Evolutionary conservation across 169 alveolate species (phyloP).

Genomic region (Plasmodium inui): DNA sequence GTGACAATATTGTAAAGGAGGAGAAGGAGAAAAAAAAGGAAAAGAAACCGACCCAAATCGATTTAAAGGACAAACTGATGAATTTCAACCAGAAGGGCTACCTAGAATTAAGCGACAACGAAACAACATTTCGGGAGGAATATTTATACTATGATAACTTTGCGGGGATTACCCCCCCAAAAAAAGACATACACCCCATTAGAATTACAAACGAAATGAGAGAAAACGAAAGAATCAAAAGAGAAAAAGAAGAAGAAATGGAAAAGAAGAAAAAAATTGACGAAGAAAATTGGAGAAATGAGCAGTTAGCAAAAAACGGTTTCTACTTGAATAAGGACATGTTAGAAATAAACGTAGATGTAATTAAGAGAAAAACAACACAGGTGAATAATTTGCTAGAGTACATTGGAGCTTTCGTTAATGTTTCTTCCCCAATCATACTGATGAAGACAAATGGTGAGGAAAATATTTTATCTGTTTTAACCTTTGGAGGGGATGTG

Average conservation of each 20-base stretch:
- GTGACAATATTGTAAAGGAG: neutral
- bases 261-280: slow-evolving; percentile 41
- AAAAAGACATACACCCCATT: neutral
- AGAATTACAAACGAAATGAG: slow-evolving; percentile 2
- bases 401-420: slow-evolving; percentile 43
- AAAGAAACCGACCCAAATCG: neutral
- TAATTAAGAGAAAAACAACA: slow-evolving; percentile 44
- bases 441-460: slow-evolving; percentile 36
- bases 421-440: slow-evolving; percentile 51
- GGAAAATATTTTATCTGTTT: slow-evolving; percentile 28
- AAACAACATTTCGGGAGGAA: slow-evolving; percentile 40
- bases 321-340: slow-evolving; percentile 8
- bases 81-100: neutral
- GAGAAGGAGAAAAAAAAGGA: neutral
- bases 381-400: slow-evolving; percentile 31
- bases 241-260: slow-evolving; percentile 58
- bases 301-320: slow-evolving; percentile 54
- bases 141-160: slow-evolving; percentile 59
- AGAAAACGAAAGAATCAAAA: slow-evolving; percentile 23
- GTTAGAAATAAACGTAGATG: slow-evolving; percentile 67
- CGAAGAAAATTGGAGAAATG: slow-evolving; percentile 52
- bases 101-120: slow-evolving; percentile 7
- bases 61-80: neutral
- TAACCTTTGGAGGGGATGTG: slow-evolving; percentile 47
- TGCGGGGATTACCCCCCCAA: slow-evolving; percentile 7